Conservation (phyloP, 805 yeast species). For the Pichia ethanolica region DNA sequence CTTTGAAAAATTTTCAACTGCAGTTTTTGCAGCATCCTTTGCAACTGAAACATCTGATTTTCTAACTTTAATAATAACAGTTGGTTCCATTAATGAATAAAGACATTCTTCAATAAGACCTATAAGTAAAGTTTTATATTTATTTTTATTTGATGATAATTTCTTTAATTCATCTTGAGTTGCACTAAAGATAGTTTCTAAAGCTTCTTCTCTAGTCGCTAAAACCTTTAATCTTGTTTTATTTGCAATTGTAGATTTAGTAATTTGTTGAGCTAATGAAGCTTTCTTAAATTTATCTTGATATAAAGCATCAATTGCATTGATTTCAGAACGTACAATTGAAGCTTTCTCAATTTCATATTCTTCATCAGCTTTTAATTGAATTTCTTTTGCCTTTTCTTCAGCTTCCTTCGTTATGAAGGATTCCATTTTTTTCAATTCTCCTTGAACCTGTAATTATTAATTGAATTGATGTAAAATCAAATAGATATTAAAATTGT, state of each 20-base stretch:
- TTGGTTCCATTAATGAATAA: conserved; percentile 64
- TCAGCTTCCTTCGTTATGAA: conserved; percentile 99
- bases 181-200: conserved; percentile 64
- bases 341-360: conserved; percentile 96
- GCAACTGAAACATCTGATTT: conserved; percentile 56
- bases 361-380: conserved; percentile 95
- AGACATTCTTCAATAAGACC: conserved; percentile 77
- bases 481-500: neutral
- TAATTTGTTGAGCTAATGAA: conserved; percentile 86
- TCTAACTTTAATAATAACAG: conserved; percentile 58
- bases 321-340: conserved; percentile 86
- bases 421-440: conserved; percentile 95
- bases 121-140: conserved; percentile 62
- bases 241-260: conserved; percentile 91
- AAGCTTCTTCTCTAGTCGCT: conserved; percentile 74
- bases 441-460: conserved; percentile 70
- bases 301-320: conserved; percentile 74
- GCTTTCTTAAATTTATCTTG: conserved; percentile 87
- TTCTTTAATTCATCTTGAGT: conserved; percentile 58
- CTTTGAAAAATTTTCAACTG: conserved; percentile 55
- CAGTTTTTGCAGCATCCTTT: conserved; percentile 52
- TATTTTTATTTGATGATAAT: conserved; percentile 44
- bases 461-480: too few species aligned
- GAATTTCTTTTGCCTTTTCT: conserved; percentile 95
- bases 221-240: conserved; percentile 89